Percentiles rank a stretch among this genome's conserved stretches.
Evolutionary conservation across 2,329 filamentous ascomycete genomes (phyloP).

Genomic region (Fusarium brachygibbosum): DNA sequence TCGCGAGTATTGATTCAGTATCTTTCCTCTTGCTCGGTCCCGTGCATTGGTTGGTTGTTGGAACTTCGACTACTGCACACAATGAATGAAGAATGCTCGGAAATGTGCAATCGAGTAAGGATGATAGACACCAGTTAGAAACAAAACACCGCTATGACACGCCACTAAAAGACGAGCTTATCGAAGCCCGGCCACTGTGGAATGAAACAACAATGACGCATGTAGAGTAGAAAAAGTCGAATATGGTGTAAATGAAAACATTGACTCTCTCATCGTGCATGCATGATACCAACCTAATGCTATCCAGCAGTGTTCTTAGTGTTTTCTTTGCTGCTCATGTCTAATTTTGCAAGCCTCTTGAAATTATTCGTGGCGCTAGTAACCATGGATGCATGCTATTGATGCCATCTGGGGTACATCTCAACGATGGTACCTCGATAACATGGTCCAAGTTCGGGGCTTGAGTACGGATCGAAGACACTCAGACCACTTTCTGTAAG

Average conservation of each 20-base stretch:
- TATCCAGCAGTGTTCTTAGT: neutral
- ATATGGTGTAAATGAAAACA: conserved; percentile 17
- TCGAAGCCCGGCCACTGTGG: conserved; percentile 26
- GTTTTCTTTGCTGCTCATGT: conserved; percentile 14
- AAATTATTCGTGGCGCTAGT: conserved; percentile 6
- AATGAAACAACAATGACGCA: conserved; percentile 44
- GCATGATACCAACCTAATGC: neutral
- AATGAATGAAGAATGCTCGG: neutral
- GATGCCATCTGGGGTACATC: conserved; percentile 22
- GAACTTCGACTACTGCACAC: neutral
- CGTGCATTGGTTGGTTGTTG: neutral
- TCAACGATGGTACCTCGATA: conserved; percentile 2
- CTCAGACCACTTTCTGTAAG: neutral
- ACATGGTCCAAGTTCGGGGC: conserved; percentile 21
- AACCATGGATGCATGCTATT: conserved; percentile 15
- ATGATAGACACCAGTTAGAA: conserved; percentile 2
- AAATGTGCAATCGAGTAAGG: neutral
- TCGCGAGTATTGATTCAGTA: no score
- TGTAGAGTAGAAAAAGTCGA: conserved; percentile 4
- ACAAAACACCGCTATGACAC: conserved; percentile 21
- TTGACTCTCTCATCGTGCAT: neutral
- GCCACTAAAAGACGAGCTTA: neutral
- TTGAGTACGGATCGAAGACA: neutral
- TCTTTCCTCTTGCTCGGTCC: neutral
- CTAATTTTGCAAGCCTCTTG: neutral